Evolutionary conservation across 768 basidiomycete genomes (phyloP).

Genomic region (Leccinum disarticulatum): DNA sequence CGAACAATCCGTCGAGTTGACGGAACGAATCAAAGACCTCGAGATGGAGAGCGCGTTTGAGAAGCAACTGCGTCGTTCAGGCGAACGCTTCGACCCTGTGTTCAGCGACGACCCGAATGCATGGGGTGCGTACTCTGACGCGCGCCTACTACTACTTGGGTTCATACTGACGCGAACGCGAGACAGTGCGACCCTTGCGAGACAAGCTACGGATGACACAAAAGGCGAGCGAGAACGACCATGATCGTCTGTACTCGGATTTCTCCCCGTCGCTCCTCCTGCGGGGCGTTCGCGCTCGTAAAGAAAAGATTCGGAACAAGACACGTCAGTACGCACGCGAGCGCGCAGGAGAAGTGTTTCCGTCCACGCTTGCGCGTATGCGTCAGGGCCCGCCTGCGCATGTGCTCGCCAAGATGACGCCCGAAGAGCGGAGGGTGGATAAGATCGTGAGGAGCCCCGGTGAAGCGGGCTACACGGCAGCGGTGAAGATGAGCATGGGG

Average conservation of each 20-base stretch:
- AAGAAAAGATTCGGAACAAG: slow-evolving; percentile 62
- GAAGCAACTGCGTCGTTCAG: slow-evolving; percentile 16
- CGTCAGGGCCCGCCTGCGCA: slow-evolving; percentile 64
- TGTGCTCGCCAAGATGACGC: slow-evolving; percentile 51
- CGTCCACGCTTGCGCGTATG: slow-evolving; percentile 45
- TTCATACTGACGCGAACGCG: slow-evolving; percentile 4
- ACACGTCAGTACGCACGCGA: slow-evolving; percentile 62
- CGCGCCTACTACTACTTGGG: too few species aligned
- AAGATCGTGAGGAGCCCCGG: slow-evolving; percentile 49
- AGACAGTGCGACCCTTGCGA: slow-evolving; percentile 39
- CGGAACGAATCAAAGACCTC: slow-evolving; percentile 36
- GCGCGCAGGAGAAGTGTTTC: slow-evolving; percentile 59
- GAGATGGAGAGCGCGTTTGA: slow-evolving; percentile 42
- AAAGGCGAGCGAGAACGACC: slow-evolving; percentile 39
- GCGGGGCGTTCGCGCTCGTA: slow-evolving; percentile 53
- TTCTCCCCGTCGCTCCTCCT: slow-evolving; percentile 50
- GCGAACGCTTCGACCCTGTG: slow-evolving; percentile 28
- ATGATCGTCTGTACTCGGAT: slow-evolving; percentile 40
- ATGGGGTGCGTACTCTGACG: slow-evolving; percentile 21
- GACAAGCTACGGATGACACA: slow-evolving; percentile 33
- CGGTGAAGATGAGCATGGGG: slow-evolving; percentile 57
- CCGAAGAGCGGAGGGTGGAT: slow-evolving; percentile 47
- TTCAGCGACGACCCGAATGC: slow-evolving; percentile 19
- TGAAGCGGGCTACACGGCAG: slow-evolving; percentile 72
- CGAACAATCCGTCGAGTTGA: slow-evolving; percentile 33